phyloP scores from a whole-genome alignment of 768 basidiomycete genomes.

The Lentinula aciculospora region DNA sequence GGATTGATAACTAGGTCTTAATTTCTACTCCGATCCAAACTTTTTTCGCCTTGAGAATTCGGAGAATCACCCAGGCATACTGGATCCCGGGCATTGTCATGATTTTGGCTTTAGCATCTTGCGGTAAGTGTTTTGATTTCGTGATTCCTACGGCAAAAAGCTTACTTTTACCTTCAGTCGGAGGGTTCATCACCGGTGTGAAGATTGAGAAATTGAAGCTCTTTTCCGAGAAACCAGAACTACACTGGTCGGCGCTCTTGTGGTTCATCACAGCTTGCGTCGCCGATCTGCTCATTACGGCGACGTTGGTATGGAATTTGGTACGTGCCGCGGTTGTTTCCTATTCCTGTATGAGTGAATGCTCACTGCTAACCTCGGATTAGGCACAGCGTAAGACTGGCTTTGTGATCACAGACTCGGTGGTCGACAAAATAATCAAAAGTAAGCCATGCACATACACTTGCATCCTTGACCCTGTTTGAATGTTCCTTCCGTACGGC shows the following conservation, averaged over 20 bases:
- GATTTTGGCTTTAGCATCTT: not conserved
- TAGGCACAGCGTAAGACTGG: constrained; percentile 7
- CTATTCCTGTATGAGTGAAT: not conserved
- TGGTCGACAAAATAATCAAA: constrained; percentile 5
- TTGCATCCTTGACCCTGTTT: not conserved
- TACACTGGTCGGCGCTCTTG: constrained; percentile 5
- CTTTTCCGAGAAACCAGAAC: constrained; percentile 3
- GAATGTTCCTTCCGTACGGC: not conserved
- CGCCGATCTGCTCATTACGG: constrained; percentile 5
- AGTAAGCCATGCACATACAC: not conserved
- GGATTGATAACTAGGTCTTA: constrained; percentile 20
- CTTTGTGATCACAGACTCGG: constrained; percentile 3
- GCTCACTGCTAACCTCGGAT: not conserved
- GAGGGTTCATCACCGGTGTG: not conserved
- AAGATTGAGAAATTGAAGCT: constrained; percentile 1
- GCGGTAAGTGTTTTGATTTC: not conserved
- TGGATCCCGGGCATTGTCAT: constrained; percentile 9
- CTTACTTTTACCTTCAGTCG: not conserved
- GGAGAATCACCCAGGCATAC: constrained; percentile 4
- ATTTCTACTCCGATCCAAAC: constrained; percentile 14
- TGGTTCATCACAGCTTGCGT: constrained; percentile 5
- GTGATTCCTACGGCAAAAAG: not conserved
- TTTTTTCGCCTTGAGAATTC: constrained; percentile 13
- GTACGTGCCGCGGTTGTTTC: not conserved
- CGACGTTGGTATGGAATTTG: constrained; percentile 1